Conservation (phyloP, 2,329 filamentous ascomycete species). For the Colletotrichum viniferum region DNA sequence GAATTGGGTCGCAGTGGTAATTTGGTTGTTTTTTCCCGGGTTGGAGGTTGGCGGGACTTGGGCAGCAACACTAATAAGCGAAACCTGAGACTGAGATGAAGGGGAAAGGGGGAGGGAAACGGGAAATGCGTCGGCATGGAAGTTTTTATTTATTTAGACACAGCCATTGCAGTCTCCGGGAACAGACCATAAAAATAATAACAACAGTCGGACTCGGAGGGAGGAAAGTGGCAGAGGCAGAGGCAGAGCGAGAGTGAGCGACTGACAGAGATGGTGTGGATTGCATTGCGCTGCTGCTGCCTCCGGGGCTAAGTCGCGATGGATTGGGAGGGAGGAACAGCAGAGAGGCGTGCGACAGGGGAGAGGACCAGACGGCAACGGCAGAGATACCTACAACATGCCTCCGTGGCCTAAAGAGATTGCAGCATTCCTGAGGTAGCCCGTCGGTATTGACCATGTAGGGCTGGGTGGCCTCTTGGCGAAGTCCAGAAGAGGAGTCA, state of each 20-base stretch:
- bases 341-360: neutral
- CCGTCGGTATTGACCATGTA: constrained; percentile 13
- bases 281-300: constrained; percentile 17
- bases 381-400: constrained; percentile 3
- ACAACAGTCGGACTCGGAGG: neutral
- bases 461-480: constrained; percentile 14
- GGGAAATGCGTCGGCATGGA: constrained; percentile 2
- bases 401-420: constrained; percentile 7
- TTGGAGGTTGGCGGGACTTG: neutral
- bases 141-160: constrained; percentile 20
- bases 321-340: constrained; percentile 10
- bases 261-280: constrained; percentile 13
- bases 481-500: neutral
- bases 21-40: constrained; percentile 3
- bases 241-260: neutral
- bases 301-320: constrained; percentile 11
- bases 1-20: constrained; percentile 10
- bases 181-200: neutral
- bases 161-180: constrained; percentile 9
- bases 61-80: neutral
- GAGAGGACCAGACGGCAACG: constrained; percentile 8
- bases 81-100: neutral
- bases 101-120: neutral
- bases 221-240: neutral
- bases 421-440: constrained; percentile 16